phyloP scores from a whole-genome alignment of 306 rosid genomes.

The Begonia peltatifolia region DNA sequence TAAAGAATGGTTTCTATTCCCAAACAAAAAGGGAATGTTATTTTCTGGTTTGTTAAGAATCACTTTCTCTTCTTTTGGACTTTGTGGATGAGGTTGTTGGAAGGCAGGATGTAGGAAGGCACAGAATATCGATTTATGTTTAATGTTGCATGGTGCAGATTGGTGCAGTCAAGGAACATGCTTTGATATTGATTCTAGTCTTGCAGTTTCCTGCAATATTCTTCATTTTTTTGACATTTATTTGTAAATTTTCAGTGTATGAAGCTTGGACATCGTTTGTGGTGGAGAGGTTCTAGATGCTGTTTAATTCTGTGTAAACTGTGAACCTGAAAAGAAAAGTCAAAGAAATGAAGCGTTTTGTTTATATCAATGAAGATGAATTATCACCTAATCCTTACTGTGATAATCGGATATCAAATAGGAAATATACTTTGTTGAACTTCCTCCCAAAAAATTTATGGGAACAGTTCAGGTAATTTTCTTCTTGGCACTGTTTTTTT shows the following conservation, averaged over 20 bases:
- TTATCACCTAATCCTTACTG: conserved; percentile 44
- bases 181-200: no score
- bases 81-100: no score
- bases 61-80: no score
- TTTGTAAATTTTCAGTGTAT: conserved; percentile 1
- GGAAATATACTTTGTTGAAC: conserved; percentile 72
- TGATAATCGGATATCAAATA: conserved; percentile 78
- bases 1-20: no score
- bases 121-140: no score
- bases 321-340: conserved; percentile 10
- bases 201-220: no score
- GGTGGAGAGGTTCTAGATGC: conserved; percentile 4
- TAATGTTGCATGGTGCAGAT: no score
- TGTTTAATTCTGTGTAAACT: conserved; percentile 6
- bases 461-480: conserved; percentile 90
- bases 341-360: conserved; percentile 62
- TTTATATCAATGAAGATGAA: conserved; percentile 77
- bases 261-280: conserved; percentile 6
- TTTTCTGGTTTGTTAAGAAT: no score
- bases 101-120: no score
- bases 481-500: conserved; percentile 10
- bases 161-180: no score
- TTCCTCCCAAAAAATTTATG: conserved; percentile 91
- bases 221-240: no score
- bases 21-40: no score